Percentiles rank a stretch among this genome's conserved stretches.
Conservation (phyloP, 2,329 filamentous ascomycete genomes). For the Penicillium palitans region DNA sequence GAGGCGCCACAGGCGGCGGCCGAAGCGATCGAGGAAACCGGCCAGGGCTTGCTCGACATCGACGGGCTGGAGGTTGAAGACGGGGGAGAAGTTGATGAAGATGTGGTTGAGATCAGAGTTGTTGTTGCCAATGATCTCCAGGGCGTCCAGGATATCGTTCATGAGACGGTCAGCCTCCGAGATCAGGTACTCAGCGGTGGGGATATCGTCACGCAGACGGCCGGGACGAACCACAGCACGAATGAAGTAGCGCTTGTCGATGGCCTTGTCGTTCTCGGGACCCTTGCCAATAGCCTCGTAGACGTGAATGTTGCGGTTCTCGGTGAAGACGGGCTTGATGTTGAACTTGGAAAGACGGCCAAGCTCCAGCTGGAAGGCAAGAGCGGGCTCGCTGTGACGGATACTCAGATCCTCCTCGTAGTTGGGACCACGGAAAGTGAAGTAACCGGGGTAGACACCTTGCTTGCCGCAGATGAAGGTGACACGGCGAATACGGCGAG, state of each 20-base stretch:
- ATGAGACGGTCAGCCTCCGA: constrained; percentile 95
- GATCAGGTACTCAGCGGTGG: constrained; percentile 96
- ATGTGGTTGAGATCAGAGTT: constrained; percentile 99
- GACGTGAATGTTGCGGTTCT: constrained; percentile 98
- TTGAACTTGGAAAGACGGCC: constrained; percentile 93
- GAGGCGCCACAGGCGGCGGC: constrained; percentile 89
- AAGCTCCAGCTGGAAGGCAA: constrained; percentile 98
- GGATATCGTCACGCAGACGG: constrained; percentile 92
- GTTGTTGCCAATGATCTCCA: constrained; percentile 99
- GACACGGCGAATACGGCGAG: constrained; percentile 79
- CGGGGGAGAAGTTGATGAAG: constrained; percentile 98
- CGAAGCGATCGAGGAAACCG: constrained; percentile 95
- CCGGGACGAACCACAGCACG: constrained; percentile 93
- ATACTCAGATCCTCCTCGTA: constrained; percentile 94
- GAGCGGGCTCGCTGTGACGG: constrained; percentile 91
- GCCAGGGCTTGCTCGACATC: constrained; percentile 92
- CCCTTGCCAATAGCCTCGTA: constrained; percentile 96
- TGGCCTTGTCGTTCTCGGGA: constrained; percentile 74
- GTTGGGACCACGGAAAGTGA: constrained; percentile 90
- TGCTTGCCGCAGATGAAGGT: constrained; percentile 97
- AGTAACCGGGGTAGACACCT: constrained; percentile 94
- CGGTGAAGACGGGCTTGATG: constrained; percentile 97
- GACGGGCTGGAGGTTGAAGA: constrained; percentile 85
- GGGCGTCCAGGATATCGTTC: constrained; percentile 94
- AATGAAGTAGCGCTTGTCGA: constrained; percentile 90